Base-by-base conservation (phyloP, 2,329 filamentous ascomycete species). In the Colletotrichum falcatum region DNA sequence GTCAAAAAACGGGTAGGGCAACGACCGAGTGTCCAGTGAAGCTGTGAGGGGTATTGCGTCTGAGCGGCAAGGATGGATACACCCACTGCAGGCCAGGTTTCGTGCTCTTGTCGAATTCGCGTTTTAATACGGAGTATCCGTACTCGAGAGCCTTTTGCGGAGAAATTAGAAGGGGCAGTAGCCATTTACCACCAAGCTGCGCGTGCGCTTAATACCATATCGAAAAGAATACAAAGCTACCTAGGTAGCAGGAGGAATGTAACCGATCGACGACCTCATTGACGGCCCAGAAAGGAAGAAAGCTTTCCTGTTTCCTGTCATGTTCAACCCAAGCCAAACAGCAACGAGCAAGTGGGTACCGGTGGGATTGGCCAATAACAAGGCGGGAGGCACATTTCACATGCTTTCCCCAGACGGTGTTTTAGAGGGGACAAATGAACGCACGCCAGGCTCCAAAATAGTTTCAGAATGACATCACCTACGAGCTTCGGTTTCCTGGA, bases 401-500 rank as follows among this genome's bases (percentile, higher is more conserved):
- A 70, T 70, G 67, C 64, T 70, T 70, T 70, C 67, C 67, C 67
- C 67, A 44, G 67, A 70, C 44, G 56, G 35, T 9, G 26, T 33
- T 23, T 46, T 28, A 35, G 33, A 33, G 49, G 28, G 39, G 26
- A 26, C 33, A 46, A 30, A n/a, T 49, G 60, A 11, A 62, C 33
- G 60, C 18, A 62, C 56, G 62, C 42, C 58, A 48, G 53, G 64
- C 51, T 67, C 51, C 62, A 61, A 54, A 70, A 59, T 63, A 67
- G 67, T 70, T 70, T 70, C 64, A 70, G 67, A 67, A 70, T 70
- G 67, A 70, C 67, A 70, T 70, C 67, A 70, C 64, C 58, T 59
- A 37, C 67, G 49, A 70, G 67, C 67, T 67, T 67, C 49, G 64
- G 58, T 51, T 44, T 44, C 26, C 67, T 30, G 46, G 63, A 51